Conservation (phyloP, 2,329 filamentous ascomycete species). For the Clarireedia paspali region DNA sequence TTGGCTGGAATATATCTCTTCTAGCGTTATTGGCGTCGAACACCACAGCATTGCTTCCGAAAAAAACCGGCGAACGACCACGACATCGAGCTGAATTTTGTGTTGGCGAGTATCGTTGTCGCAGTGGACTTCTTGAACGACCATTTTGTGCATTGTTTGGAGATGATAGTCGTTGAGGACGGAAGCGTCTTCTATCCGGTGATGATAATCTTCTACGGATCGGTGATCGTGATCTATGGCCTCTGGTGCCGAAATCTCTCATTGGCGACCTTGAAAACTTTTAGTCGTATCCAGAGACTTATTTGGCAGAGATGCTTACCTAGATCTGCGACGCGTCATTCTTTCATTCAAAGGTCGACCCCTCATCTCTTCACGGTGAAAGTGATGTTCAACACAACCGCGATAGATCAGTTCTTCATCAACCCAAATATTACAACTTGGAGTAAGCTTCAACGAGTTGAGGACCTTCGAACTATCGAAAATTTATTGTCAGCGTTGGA, state of each 20-base stretch:
- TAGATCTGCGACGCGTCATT: constrained; percentile 7
- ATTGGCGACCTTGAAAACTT: not conserved
- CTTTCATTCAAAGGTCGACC: constrained; percentile 12
- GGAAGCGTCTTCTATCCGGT: not conserved
- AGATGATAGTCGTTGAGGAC: not conserved
- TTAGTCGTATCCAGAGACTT: no score
- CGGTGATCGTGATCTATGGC: not conserved
- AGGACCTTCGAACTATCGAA: constrained; percentile 14
- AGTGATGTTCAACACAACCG: constrained; percentile 15
- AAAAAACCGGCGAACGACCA: constrained; percentile 2
- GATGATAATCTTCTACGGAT: constrained; percentile 8
- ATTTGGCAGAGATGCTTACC: not conserved
- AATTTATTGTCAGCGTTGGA: not conserved
- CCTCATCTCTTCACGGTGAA: constrained; percentile 8
- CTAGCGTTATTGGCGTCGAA: not conserved
- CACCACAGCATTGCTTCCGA: not conserved
- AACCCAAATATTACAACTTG: constrained; percentile 18
- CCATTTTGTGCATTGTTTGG: not conserved
- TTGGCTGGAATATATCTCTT: not conserved
- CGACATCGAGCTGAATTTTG: not conserved
- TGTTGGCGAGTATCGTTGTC: not conserved
- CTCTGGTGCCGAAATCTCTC: not conserved
- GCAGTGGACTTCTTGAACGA: not conserved
- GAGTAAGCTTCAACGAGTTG: constrained; percentile 18
- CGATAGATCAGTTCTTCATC: constrained; percentile 19